phyloP scores from a whole-genome alignment of 768 basidiomycete species.

The Tricholoma hemisulphureum region DNA sequence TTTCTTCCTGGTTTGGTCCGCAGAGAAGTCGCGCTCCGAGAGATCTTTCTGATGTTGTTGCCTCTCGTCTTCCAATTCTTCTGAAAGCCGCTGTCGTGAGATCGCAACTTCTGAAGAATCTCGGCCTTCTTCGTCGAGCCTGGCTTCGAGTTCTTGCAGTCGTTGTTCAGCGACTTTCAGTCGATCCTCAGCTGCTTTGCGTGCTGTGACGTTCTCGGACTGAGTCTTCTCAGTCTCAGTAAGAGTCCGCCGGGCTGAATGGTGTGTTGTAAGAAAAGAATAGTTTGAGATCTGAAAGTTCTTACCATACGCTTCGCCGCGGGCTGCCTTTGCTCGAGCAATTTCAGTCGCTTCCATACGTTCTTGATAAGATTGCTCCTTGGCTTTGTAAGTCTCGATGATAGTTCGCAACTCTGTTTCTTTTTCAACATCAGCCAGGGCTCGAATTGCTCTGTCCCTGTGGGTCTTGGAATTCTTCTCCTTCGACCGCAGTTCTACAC shows the following conservation, averaged over 20 bases:
- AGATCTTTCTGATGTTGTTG: constrained; percentile 78
- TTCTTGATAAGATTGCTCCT: constrained; percentile 55
- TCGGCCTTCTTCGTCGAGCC: constrained; percentile 65
- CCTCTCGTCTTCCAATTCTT: constrained; percentile 76
- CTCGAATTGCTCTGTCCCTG: constrained; percentile 58
- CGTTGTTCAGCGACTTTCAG: constrained; percentile 51
- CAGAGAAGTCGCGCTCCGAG: constrained; percentile 73
- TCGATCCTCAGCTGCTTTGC: constrained; percentile 49
- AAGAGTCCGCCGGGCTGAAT: constrained; percentile 57
- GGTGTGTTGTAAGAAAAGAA: constrained; percentile 10
- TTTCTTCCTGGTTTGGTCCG: constrained; percentile 81
- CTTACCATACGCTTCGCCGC: constrained; percentile 63
- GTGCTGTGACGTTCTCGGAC: constrained; percentile 48
- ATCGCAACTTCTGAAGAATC: constrained; percentile 64
- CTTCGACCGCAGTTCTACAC: constrained; percentile 60
- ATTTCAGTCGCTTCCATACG: constrained; percentile 70
- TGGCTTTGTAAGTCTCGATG: constrained; percentile 63
- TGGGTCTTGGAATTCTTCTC: constrained; percentile 65
- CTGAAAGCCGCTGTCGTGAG: constrained; percentile 65
- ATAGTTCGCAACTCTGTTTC: constrained; percentile 63
- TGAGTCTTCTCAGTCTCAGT: constrained; percentile 61
- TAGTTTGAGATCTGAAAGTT: background rate
- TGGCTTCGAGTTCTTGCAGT: constrained; percentile 57
- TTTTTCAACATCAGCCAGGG: constrained; percentile 58
- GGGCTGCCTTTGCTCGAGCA: constrained; percentile 59